A percentile compares a stretch with the other conserved stretches of the same genome.
These are phyloP conservation scores for rapeseed (Brassica napus) DNA, from an alignment of 345 rosid genomes.

Conservation along the genomic window DNA sequence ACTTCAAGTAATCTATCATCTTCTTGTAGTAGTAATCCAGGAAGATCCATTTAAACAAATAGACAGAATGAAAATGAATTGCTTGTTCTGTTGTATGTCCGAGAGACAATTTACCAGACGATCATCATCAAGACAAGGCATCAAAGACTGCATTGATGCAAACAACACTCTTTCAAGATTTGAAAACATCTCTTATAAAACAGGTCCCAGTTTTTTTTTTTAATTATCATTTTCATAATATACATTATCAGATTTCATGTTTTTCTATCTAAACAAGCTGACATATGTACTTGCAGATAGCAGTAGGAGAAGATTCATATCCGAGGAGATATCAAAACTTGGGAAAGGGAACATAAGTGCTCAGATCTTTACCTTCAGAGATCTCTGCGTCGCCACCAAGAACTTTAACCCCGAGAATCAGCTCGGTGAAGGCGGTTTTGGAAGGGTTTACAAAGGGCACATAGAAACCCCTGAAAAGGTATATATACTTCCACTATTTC, in stretches of 20 bases:
- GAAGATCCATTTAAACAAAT: constrained; percentile 34
- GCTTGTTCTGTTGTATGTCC: constrained; percentile 68
- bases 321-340: constrained; percentile 57
- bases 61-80: constrained; percentile 25
- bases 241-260: constrained; percentile 9
- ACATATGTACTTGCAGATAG: constrained; percentile 51
- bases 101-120: constrained; percentile 46
- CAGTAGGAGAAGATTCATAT: constrained; percentile 69
- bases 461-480: constrained; percentile 54
- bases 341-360: constrained; percentile 75
- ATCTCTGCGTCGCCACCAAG: constrained; percentile 62
- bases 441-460: constrained; percentile 84
- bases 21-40: constrained; percentile 34
- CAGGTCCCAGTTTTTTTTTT: constrained; percentile 44
- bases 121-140: constrained; percentile 60
- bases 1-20: constrained; percentile 36
- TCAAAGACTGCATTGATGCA: constrained; percentile 56
- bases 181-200: constrained; percentile 54
- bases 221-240: background rate
- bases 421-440: constrained; percentile 96
- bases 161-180: constrained; percentile 42
- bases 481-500: background rate
- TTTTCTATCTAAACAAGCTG: background rate
- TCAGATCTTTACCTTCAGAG: constrained; percentile 58
- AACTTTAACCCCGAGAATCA: constrained; percentile 66